phyloP scores from a whole-genome alignment of 495 filamentous ascomycete genomes.

The Penicillium lividum region DNA sequence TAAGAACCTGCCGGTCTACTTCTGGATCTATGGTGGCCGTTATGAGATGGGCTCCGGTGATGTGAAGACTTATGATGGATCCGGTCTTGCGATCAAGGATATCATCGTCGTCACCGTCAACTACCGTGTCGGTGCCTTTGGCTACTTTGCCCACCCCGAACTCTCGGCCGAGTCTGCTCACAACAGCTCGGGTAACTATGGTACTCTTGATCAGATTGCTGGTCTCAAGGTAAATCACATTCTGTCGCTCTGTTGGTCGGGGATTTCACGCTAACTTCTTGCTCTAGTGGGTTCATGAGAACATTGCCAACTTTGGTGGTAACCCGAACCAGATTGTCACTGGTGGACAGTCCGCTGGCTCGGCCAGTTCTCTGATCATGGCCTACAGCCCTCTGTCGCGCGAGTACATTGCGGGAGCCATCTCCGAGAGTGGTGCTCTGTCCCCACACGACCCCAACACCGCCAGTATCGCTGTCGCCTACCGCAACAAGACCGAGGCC shows the following conservation, averaged over 20 bases:
- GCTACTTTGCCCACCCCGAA: conserved; percentile 25
- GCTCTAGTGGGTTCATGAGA: conserved; percentile 34
- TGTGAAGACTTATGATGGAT: conserved; percentile 42
- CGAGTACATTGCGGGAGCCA: conserved; percentile 9
- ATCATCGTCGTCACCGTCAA: conserved; percentile 45
- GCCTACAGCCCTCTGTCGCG: conserved; percentile 17
- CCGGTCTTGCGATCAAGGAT: conserved; percentile 34
- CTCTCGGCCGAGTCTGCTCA: neutral
- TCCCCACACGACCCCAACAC: conserved; percentile 18
- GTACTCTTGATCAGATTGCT: conserved; percentile 24
- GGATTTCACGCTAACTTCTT: conserved; percentile 13
- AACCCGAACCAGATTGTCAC: conserved; percentile 25
- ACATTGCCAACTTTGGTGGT: conserved; percentile 35
- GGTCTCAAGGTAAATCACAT: too few relatives aligned
- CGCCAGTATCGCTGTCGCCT: conserved; percentile 14
- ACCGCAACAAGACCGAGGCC: conserved; percentile 17
- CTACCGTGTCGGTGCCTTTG: conserved; percentile 37
- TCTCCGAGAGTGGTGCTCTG: conserved; percentile 24
- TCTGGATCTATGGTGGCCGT: conserved; percentile 44
- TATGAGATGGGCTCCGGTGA: conserved; percentile 18
- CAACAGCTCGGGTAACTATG: conserved; percentile 24
- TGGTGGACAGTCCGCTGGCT: conserved; percentile 51
- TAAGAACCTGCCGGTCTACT: conserved; percentile 42
- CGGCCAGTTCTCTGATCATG: conserved; percentile 35
- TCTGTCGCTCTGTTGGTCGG: too few relatives aligned